Percentiles rank a stretch among this genome's conserved stretches.
phyloP scores from a whole-genome alignment of 1,284 basidiomycete genomes.

The Melampsora americana region DNA sequence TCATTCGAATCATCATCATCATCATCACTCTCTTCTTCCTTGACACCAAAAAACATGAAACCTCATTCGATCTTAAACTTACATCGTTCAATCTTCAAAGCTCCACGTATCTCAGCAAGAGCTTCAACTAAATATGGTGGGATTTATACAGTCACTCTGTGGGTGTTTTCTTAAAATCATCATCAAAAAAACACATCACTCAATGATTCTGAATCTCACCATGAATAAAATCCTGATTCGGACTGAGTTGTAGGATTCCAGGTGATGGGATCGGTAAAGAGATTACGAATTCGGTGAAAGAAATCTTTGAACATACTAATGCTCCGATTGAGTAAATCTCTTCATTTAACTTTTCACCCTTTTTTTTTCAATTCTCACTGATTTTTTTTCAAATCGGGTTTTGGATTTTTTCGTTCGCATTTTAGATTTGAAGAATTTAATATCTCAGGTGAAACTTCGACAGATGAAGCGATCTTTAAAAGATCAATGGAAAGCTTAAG shows the following conservation, averaged over 20 bases:
- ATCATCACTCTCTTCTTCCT: neutral
- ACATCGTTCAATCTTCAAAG: neutral
- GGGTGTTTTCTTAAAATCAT: neutral
- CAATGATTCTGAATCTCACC: neutral
- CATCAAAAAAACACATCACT: neutral
- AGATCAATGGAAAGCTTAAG: constrained; percentile 94
- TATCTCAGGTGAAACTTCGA: constrained; percentile 91
- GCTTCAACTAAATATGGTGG: constrained; percentile 92
- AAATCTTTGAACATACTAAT: constrained; percentile 95
- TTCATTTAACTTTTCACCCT: neutral
- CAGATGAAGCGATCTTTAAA: constrained; percentile 92
- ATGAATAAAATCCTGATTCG: neutral
- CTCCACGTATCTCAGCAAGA: constrained; percentile 56
- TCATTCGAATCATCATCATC: neutral
- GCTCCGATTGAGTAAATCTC: constrained; percentile 85
- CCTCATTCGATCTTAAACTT: neutral
- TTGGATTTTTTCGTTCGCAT: neutral
- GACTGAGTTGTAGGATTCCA: constrained; percentile 38
- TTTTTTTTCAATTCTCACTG: neutral
- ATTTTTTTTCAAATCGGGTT: neutral
- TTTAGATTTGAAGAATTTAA: constrained; percentile 78
- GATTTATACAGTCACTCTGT: constrained; percentile 57
- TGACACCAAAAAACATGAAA: neutral
- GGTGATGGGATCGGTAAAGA: constrained; percentile 96
- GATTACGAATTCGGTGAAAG: constrained; percentile 97